phyloP scores from a whole-genome alignment of 2,329 filamentous ascomycete genomes.

The Kalmusia sp. region DNA sequence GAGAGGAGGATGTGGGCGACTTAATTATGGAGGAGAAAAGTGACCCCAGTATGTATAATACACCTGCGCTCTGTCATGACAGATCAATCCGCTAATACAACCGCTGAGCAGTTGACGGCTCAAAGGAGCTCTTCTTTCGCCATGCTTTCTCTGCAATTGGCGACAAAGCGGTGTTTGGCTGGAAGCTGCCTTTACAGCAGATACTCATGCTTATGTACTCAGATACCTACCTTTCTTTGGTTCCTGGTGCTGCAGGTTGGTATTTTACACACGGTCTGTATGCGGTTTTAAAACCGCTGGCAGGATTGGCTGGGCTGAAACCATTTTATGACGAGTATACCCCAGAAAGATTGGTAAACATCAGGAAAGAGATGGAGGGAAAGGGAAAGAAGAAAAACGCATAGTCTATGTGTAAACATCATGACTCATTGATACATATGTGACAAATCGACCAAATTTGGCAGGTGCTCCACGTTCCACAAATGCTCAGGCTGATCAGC shows the following conservation, averaged over 20 bases:
- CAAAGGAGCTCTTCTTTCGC: slow-evolving; percentile 19
- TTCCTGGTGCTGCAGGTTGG: slow-evolving; percentile 12
- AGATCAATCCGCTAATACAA: background rate
- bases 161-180: slow-evolving; percentile 13
- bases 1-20: slow-evolving; percentile 9
- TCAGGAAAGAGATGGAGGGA: slow-evolving; percentile 4
- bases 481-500: too few relatives aligned
- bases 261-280: slow-evolving; percentile 17
- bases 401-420: background rate
- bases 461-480: too few relatives aligned
- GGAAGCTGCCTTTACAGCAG: slow-evolving; percentile 18
- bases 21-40: slow-evolving; percentile 15
- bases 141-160: slow-evolving; percentile 8
- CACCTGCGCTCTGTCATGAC: background rate
- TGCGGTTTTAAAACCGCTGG: slow-evolving; percentile 4
- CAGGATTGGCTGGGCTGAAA: slow-evolving; percentile 8
- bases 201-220: slow-evolving; percentile 11
- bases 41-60: slow-evolving; percentile 12
- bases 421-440: too few relatives aligned
- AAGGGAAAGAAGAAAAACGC: background rate
- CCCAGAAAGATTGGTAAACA: slow-evolving; percentile 4
- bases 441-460: too few relatives aligned
- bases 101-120: slow-evolving; percentile 12
- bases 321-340: slow-evolving; percentile 19
- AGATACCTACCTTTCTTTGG: slow-evolving; percentile 10